Evolutionary conservation across 345 rosid genomes (phyloP), one percentile per base, ranked within the genome.

Genomic region (Boechera retrofracta): DNA sequence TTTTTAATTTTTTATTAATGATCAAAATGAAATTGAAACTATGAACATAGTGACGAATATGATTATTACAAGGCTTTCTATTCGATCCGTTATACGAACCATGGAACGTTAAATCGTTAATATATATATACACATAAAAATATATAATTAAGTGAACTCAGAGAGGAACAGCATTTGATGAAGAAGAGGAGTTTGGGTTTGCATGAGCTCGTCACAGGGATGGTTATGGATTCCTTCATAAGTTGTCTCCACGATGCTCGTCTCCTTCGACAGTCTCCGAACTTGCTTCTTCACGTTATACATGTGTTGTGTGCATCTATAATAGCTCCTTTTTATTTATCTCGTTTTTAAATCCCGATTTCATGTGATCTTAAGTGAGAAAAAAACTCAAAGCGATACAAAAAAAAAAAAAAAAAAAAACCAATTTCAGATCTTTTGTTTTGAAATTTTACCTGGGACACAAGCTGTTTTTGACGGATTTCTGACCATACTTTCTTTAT

Each of bases 261-360:
- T 86, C 83, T 87, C 92, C 48, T 85, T 86, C 0, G 92, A 86
- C 13, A 89, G 77, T 82, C 94, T 89, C 39, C 86, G 97, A 9
- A 91, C 92, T 70, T 91, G 93, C 77, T 91, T 91, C 88, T 89
- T 89, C 83, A 91, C 94, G 71, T 79, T 84, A 86, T 94, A 91
- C 74, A 91, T 85, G 78, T 89, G 88, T 75, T 89, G 89, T 5
- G 94, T 89, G 87, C 97, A 91, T 44, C 94, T 86, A 56, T 89
- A 89, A 74, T 89, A 91, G 76, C 90, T 87, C 89, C 92, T 87
- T 32, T 72, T 59, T 32, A 56, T 71, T 29, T 33, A 7, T 18
- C 71, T 66, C 58, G 58, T 11, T 49, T 66, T 18, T 1, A 18
- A 49, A 33, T 16, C 48, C 42, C 57, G 16, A 66, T 48, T 48